These are phyloP conservation scores for Morella rubra DNA, from an alignment of 306 rosid species.

Conservation along the genomic window DNA sequence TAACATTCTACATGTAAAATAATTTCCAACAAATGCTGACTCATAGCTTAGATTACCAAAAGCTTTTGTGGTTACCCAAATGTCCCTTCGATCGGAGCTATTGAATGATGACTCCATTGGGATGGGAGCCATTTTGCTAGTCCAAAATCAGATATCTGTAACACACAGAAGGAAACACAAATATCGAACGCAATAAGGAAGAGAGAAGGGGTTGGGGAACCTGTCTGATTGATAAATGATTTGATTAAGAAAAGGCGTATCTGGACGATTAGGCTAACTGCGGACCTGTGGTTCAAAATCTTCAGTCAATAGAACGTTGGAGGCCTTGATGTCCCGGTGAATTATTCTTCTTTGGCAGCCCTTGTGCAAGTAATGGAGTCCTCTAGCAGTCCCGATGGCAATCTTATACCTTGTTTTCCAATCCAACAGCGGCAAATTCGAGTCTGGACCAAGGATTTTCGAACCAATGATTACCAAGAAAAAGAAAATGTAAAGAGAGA, in stretches of 20 bases:
- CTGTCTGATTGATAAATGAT: background rate
- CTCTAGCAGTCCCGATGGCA: slow-evolving; percentile 76
- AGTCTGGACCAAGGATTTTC: slow-evolving; percentile 44
- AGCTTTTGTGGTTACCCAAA: slow-evolving; percentile 58
- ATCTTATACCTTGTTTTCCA: slow-evolving; percentile 88
- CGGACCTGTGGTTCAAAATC: slow-evolving; percentile 83
- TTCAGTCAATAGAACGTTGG: slow-evolving; percentile 62
- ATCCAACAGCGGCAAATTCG: slow-evolving; percentile 59
- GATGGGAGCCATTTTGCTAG: slow-evolving; percentile 99
- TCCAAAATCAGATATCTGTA: slow-evolving; percentile 95
- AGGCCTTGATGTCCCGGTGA: slow-evolving; percentile 83
- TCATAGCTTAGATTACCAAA: background rate
- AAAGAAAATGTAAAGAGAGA: background rate
- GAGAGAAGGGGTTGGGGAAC: background rate
- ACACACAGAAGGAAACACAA: slow-evolving; percentile 1
- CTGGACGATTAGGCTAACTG: background rate
- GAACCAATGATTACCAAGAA: background rate
- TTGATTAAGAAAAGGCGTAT: background rate
- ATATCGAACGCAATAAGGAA: background rate
- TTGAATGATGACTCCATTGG: slow-evolving; percentile 96
- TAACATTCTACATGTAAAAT: slow-evolving; percentile 2
- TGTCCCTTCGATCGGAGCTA: slow-evolving; percentile 96
- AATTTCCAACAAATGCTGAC: background rate
- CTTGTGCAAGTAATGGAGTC: slow-evolving; percentile 83
- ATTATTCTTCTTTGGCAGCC: slow-evolving; percentile 94